These are phyloP conservation scores for Monilinia polystroma DNA, from an alignment of 2,329 filamentous ascomycete species.

Conservation along the genomic window DNA sequence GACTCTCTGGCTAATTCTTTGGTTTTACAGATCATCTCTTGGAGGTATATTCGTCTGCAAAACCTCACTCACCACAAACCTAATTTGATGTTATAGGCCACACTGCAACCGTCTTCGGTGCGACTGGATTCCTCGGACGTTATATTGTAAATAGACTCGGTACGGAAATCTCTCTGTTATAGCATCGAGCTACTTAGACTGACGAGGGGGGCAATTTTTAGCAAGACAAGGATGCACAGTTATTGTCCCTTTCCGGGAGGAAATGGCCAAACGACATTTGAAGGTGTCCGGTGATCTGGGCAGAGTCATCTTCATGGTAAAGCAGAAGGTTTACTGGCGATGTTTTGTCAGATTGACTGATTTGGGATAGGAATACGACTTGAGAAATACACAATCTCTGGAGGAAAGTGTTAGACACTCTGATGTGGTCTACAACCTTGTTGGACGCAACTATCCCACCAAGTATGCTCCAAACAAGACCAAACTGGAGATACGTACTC, in stretches of 20 bases:
- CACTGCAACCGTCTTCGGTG: constrained; percentile 96
- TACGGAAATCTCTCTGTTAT: constrained; percentile 41
- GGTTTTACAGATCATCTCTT: constrained; percentile 65
- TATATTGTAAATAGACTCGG: constrained; percentile 97
- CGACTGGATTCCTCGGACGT: constrained; percentile 89
- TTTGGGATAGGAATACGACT: constrained; percentile 74
- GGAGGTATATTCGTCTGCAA: constrained; percentile 61
- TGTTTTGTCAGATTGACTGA: constrained; percentile 12
- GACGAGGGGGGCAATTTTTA: constrained; percentile 44
- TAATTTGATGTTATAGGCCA: constrained; percentile 60
- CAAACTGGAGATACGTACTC: constrained; percentile 33
- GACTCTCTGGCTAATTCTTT: constrained; percentile 36
- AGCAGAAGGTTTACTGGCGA: background rate
- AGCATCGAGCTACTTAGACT: constrained; percentile 25
- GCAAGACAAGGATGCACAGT: constrained; percentile 93
- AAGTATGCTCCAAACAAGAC: constrained; percentile 59
- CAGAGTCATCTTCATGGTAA: constrained; percentile 78
- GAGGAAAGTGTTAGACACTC: constrained; percentile 96
- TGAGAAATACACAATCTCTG: constrained; percentile 91
- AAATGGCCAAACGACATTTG: constrained; percentile 96
- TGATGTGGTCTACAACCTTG: constrained; percentile 94
- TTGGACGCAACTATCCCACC: constrained; percentile 92
- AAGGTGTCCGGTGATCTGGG: constrained; percentile 96
- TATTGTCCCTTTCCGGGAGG: constrained; percentile 89
- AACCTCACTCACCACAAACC: constrained; percentile 23